Evolutionary conservation across 2,329 filamentous ascomycete genomes (phyloP), one percentile per base, ranked within the genome.

Genomic region (Penicillium concentricum): DNA sequence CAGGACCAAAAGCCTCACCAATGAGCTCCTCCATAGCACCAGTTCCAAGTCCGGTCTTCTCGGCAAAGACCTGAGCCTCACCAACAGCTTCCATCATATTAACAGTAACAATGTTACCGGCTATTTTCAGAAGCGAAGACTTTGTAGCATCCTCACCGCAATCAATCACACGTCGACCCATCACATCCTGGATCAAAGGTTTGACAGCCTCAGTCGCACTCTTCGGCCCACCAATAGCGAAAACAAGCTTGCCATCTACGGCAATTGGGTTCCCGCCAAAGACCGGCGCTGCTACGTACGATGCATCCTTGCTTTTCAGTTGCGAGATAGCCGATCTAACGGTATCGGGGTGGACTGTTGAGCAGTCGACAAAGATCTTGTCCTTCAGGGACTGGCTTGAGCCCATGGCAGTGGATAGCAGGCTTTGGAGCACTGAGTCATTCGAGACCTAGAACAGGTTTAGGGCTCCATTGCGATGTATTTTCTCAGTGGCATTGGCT

Each of bases 311-410:
- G 32, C 63, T 67, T 34, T 68, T 64, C 8, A 79, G 63, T 53
- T 72, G 62, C 9, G 69, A 62, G 8, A 72, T 66, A 1, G 74
- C 68, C 1, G 65, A 57, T 2, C 67, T 65, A 10, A 76, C 72
- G 2, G 89, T 91, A 49, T 91, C 85, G 0, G 92, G 91, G 69
- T 93, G 89, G 35, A 96, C 85, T 7, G 92, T 96, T 4, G 90
- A 93, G 79, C 88, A 92, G 68, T 96, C 91, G 18, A 96, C 84
- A 64, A 96, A 88, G 35, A 95, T 79, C 78, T 95, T 96, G 62
- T 87, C 88, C 30, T 80, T 80, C 34, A 89, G 66, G 0, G 70
- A 65, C 15, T 66, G 63, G 4, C 64, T 66, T 4, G 61, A 68
- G 37, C 54, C 63, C 45, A 67, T 49, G 2, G 66, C 67, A 6